Evolutionary conservation across 2,329 filamentous ascomycete genomes (phyloP).

Genomic region (Ceratocystis lukuohia): DNA sequence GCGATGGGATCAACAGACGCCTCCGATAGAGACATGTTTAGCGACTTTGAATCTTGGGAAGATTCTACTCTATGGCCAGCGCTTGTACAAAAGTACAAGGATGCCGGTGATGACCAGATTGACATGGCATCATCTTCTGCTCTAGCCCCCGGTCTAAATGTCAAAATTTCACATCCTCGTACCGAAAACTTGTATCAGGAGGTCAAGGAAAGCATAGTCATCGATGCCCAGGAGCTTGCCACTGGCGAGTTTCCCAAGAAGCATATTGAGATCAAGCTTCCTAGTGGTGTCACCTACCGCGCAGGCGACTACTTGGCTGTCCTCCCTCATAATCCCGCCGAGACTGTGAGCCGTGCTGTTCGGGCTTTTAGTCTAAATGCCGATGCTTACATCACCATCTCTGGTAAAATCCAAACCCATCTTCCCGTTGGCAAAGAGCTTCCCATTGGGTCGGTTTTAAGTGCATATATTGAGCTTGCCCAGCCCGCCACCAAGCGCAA

Average conservation of each 20-base stretch:
- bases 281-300: constrained; percentile 50
- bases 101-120: constrained; percentile 24
- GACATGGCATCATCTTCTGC: constrained; percentile 16
- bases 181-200: constrained; percentile 49
- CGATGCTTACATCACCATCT: constrained; percentile 53
- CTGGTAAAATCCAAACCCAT: constrained; percentile 36
- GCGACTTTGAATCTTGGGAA: constrained; percentile 54
- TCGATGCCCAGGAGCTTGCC: constrained; percentile 40
- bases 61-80: constrained; percentile 41
- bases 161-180: constrained; percentile 41
- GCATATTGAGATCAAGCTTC: constrained; percentile 54
- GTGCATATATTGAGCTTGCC: constrained; percentile 58
- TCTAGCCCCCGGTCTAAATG: constrained; percentile 24
- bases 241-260: constrained; percentile 43
- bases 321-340: constrained; percentile 54
- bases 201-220: constrained; percentile 46
- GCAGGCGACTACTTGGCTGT: constrained; percentile 67
- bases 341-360: constrained; percentile 50
- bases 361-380: constrained; percentile 52
- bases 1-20: constrained; percentile 47
- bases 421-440: constrained; percentile 44
- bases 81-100: constrained; percentile 40
- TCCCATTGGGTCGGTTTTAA: constrained; percentile 49
- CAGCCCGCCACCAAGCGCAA: constrained; percentile 57
- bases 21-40: constrained; percentile 51